Conservation (phyloP, 169 alveolate genomes). For the Plasmodium billcollinsi region DNA sequence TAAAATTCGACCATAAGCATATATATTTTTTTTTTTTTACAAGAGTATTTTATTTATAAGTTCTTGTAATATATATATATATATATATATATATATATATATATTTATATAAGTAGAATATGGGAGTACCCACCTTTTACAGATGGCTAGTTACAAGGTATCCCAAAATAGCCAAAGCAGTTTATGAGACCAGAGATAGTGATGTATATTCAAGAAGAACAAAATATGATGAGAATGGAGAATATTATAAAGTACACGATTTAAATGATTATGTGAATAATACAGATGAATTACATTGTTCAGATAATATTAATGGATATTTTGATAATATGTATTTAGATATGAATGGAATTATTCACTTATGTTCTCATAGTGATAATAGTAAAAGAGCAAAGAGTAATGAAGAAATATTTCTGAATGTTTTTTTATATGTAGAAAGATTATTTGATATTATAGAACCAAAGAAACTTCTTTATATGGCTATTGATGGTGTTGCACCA, state of each 20-base stretch:
- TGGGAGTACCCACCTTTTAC: slow-evolving; percentile 99
- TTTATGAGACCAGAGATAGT: slow-evolving; percentile 85
- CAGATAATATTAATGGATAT: slow-evolving; percentile 91
- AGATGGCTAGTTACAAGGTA: slow-evolving; percentile 97
- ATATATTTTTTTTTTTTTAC: too few relatives aligned
- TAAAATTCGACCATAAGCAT: too few relatives aligned
- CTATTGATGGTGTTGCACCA: slow-evolving; percentile 99
- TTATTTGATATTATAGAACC: slow-evolving; percentile 96
- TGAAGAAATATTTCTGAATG: slow-evolving; percentile 94
- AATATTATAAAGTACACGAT: slow-evolving; percentile 78
- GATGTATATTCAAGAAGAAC: slow-evolving; percentile 83
- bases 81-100: too few relatives aligned
- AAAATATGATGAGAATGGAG: slow-evolving; percentile 77
- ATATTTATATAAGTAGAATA: slow-evolving; percentile 53
- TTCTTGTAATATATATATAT: too few relatives aligned
- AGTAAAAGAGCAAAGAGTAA: slow-evolving; percentile 92
- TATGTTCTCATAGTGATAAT: slow-evolving; percentile 96
- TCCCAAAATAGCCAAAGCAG: slow-evolving; percentile 93
- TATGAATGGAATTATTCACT: slow-evolving; percentile 99
- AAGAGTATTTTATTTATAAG: too few relatives aligned
- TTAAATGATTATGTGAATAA: slow-evolving; percentile 80
- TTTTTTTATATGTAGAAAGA: slow-evolving; percentile 94
- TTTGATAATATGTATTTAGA: slow-evolving; percentile 98
- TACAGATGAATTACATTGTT: slow-evolving; percentile 75
- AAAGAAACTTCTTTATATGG: slow-evolving; percentile 94